Evolutionary conservation across 257 asterid genomes (phyloP), one percentile per base, ranked within the genome.

Genomic region (Nicotiana attenuata): DNA sequence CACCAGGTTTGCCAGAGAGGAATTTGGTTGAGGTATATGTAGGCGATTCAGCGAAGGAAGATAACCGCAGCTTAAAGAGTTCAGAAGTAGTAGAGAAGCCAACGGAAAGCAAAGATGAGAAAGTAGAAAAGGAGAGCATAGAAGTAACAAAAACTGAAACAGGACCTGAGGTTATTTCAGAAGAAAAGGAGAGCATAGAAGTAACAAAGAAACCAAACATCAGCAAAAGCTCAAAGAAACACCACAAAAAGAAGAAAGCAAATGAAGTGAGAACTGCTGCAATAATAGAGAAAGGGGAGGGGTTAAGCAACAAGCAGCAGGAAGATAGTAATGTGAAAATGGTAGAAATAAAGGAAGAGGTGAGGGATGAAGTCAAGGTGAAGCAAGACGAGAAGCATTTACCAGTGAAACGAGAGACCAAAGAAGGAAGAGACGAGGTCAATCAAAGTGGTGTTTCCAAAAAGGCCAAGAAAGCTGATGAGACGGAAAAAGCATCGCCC

Each of bases 181-280:
- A 52, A 28, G 33, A 81, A 55, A 76, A 65, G 19, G 76, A 14
- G 10, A 26, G 78, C 16, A n/a, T 41, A 47, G 66, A 64, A 80
- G 85, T 20, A 60, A 78, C 10, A 17, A 80, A 69, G 60, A 57
- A 71, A 83, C 33, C 65, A 83, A 80, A 59, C 45, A 24, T 24
- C 20, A 22, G 65, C 65, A 55, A 14, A 80, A 69, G 13, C 53
- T 5, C 59, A 47, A 79, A 61, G 60, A 65, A 80, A 19, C 59
- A 52, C 38, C 68, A 31, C n/a, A 47, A 83, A 65, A 85, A 79
- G 82, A 80, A 28, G 79, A 83, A 78, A 64, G 84, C 52, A 33
- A 35, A 65, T 59, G 71, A 45, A 13, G 26, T 68, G 38, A 76
- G 68, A 38, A 61, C 45, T 24, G 87, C 76, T 22, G 63, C 80